phyloP scores from a whole-genome alignment of 1,284 basidiomycete species.

The Gymnopus androsaceus region DNA sequence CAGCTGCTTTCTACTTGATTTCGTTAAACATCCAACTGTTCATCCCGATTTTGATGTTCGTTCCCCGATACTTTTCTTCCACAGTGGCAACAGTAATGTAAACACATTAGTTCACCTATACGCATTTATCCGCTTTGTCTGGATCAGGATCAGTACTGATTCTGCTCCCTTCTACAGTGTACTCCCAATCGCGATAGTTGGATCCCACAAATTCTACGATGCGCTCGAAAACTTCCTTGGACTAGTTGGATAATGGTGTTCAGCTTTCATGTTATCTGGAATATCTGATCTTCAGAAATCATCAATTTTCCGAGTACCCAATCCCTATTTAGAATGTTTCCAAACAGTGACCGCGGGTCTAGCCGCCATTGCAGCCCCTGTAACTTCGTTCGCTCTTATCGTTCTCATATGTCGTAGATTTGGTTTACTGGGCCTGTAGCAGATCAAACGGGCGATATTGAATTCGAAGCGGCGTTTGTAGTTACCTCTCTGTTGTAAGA shows the following conservation, averaged over 20 bases:
- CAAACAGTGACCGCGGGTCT: constrained; percentile 58
- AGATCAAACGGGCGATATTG: constrained; percentile 68
- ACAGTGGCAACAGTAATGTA: constrained; percentile 80
- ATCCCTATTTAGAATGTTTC: constrained; percentile 55
- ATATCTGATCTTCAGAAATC: constrained; percentile 62
- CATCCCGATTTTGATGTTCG: constrained; percentile 61
- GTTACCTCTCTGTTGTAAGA: constrained; percentile 58
- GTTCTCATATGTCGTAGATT: constrained; percentile 73
- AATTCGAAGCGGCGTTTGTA: constrained; percentile 71
- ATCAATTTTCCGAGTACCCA: constrained; percentile 52
- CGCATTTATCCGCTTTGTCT: neutral
- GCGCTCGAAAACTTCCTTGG: too few relatives aligned
- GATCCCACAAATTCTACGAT: constrained; percentile 65
- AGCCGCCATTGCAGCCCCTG: constrained; percentile 56
- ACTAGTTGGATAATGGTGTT: constrained; percentile 73
- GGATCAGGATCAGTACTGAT: too few relatives aligned
- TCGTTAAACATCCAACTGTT: constrained; percentile 82
- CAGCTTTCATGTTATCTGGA: constrained; percentile 67
- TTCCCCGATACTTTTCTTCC: constrained; percentile 89
- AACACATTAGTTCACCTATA: constrained; percentile 33
- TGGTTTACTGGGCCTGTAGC: constrained; percentile 78
- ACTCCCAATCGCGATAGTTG: constrained; percentile 66
- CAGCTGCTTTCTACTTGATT: constrained; percentile 82
- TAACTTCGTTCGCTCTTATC: constrained; percentile 56
- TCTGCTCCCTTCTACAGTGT: constrained; percentile 30